These are phyloP conservation scores for Thinopyrum elongatum DNA, from an alignment of 176 grass and related monocot species.

Conservation along the genomic window DNA sequence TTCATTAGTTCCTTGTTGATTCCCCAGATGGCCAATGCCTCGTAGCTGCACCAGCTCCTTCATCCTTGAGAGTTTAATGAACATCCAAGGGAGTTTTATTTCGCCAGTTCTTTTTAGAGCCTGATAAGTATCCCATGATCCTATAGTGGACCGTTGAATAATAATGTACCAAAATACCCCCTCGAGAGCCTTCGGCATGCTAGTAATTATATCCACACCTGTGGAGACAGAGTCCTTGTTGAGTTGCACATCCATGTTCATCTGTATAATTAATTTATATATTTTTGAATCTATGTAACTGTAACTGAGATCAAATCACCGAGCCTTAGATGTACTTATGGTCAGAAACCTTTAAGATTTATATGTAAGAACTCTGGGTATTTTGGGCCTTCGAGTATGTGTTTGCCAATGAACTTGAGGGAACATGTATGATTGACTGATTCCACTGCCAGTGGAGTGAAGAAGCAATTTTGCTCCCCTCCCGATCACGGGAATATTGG, in stretches of 20 bases:
- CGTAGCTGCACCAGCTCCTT: not conserved
- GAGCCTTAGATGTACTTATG: not conserved
- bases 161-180: slow-evolving; percentile 8
- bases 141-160: slow-evolving; percentile 30
- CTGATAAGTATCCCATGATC: not conserved
- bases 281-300: not conserved
- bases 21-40: not conserved
- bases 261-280: slow-evolving; percentile 33
- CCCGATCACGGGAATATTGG: not conserved
- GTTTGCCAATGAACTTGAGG: not conserved
- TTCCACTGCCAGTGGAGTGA: not conserved
- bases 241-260: not conserved
- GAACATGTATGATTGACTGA: not conserved
- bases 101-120: slow-evolving; percentile 11
- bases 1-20: not conserved
- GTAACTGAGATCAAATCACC: not conserved
- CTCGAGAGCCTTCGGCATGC: not conserved
- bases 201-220: slow-evolving; percentile 20
- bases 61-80: slow-evolving; percentile 7
- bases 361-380: not conserved
- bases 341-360: not conserved
- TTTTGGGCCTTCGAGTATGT: not conserved
- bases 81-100: slow-evolving; percentile 23
- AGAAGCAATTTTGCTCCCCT: not conserved
- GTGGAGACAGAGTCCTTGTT: not conserved